phyloP scores from a whole-genome alignment of 495 filamentous ascomycete genomes.

The Friedmanniomyces simplex region DNA sequence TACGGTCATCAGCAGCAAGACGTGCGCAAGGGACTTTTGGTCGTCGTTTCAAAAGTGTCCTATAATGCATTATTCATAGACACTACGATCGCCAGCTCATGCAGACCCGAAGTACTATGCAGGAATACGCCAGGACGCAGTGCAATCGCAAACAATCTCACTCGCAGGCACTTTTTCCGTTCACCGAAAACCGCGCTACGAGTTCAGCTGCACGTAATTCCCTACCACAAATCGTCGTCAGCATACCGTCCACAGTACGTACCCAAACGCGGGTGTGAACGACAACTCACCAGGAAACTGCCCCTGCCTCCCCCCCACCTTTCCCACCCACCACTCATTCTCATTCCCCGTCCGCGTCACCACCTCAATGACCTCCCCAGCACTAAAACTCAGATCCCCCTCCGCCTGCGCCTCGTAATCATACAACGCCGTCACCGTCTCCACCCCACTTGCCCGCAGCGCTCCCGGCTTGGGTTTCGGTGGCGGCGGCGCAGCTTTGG shows the following conservation, averaged over 20 bases:
- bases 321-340: constrained; percentile 96
- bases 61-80: too few relatives aligned
- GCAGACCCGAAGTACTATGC: too few relatives aligned
- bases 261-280: not conserved
- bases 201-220: not conserved
- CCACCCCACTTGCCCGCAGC: constrained; percentile 52
- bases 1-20: too few relatives aligned
- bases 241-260: not conserved
- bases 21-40: too few relatives aligned
- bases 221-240: not conserved
- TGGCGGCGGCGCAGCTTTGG: constrained; percentile 78
- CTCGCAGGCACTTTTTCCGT: too few relatives aligned
- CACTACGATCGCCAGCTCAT: too few relatives aligned
- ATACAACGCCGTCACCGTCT: constrained; percentile 60
- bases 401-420: constrained; percentile 96
- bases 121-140: too few relatives aligned
- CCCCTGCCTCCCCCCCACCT: constrained; percentile 62
- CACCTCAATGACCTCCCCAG: constrained; percentile 89
- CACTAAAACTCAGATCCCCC: constrained; percentile 82
- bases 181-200: too few relatives aligned
- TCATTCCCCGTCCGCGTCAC: constrained; percentile 66
- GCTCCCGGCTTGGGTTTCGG: constrained; percentile 80
- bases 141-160: too few relatives aligned
- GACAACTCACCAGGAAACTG: constrained; percentile 80
- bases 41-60: too few relatives aligned